phyloP scores from a whole-genome alignment of 805 yeast genomes.

The Yamadazyma kitorensis region DNA sequence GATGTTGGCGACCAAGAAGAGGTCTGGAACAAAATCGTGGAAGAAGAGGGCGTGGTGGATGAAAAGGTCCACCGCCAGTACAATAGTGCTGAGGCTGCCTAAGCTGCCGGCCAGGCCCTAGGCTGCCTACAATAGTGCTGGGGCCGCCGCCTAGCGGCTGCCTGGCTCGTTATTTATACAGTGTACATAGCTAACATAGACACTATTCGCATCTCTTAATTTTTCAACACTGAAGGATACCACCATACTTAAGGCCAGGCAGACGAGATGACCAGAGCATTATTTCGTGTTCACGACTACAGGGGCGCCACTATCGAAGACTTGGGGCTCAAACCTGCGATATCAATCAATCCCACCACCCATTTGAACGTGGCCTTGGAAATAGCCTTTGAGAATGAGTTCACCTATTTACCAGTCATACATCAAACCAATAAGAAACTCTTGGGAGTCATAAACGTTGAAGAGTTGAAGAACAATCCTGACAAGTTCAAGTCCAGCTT shows the following conservation, averaged over 20 bases:
- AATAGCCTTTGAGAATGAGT: constrained; percentile 53
- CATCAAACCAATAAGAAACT: constrained; percentile 43
- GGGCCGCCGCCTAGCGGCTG: too few relatives aligned
- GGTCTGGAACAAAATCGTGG: constrained; percentile 72
- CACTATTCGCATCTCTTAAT: too few relatives aligned
- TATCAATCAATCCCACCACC: constrained; percentile 49
- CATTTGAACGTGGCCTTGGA: constrained; percentile 49
- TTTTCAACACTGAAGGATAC: too few relatives aligned
- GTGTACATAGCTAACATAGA: too few relatives aligned
- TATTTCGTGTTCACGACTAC: constrained; percentile 36
- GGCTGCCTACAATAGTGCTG: too few relatives aligned
- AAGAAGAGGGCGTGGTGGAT: constrained; percentile 55
- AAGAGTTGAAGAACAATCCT: constrained; percentile 33
- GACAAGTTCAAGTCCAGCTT: constrained; percentile 20
- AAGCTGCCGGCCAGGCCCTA: too few relatives aligned
- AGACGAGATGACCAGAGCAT: too few relatives aligned
- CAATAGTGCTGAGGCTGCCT: constrained; percentile 38
- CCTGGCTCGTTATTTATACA: too few relatives aligned
- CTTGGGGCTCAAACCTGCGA: constrained; percentile 56
- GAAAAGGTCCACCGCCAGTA: constrained; percentile 19
- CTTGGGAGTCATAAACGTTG: constrained; percentile 50
- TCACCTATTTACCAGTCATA: constrained; percentile 53
- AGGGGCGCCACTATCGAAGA: constrained; percentile 59
- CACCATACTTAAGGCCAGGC: too few relatives aligned
- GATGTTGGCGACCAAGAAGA: constrained; percentile 79